Percentiles rank a stretch among this genome's conserved stretches.
Conservation (phyloP, 805 yeast species). For the Ogataea ganodermae region DNA sequence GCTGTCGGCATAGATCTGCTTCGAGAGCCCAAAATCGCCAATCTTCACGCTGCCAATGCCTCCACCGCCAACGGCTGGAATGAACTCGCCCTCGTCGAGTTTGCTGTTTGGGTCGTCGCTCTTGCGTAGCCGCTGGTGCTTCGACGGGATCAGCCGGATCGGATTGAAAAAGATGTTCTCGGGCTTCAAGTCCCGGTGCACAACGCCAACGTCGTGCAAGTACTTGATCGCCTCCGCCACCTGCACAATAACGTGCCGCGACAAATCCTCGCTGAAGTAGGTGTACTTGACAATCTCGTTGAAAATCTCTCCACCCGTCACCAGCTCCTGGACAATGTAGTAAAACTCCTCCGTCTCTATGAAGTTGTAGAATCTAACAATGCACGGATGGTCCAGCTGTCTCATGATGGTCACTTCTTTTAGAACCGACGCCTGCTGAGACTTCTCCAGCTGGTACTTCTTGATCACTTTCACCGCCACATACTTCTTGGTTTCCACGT, state of each 20-base stretch:
- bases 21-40: conserved; percentile 95
- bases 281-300: conserved; percentile 78
- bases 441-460: conserved; percentile 63
- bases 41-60: conserved; percentile 86
- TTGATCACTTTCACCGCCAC: conserved; percentile 66
- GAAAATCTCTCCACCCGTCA: conserved; percentile 79
- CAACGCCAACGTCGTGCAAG: conserved; percentile 75
- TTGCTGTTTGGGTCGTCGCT: conserved; percentile 73
- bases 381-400: conserved; percentile 62
- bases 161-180: conserved; percentile 72
- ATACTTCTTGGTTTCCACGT: conserved; percentile 37
- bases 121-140: conserved; percentile 43
- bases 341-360: conserved; percentile 62
- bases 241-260: conserved; percentile 72
- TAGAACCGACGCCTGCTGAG: conserved; percentile 66
- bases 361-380: conserved; percentile 65
- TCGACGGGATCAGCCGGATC: conserved; percentile 51
- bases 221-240: conserved; percentile 70
- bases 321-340: conserved; percentile 70
- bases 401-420: conserved; percentile 81
- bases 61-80: conserved; percentile 85
- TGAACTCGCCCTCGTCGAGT: conserved; percentile 84
- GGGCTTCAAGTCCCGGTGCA: conserved; percentile 82
- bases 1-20: conserved; percentile 82
- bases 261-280: conserved; percentile 70